A percentile compares a stretch with the other conserved stretches of the same genome.
These are phyloP conservation scores for Poa annua DNA, from an alignment of 176 grass and related monocot genomes.

Conservation along the genomic window DNA sequence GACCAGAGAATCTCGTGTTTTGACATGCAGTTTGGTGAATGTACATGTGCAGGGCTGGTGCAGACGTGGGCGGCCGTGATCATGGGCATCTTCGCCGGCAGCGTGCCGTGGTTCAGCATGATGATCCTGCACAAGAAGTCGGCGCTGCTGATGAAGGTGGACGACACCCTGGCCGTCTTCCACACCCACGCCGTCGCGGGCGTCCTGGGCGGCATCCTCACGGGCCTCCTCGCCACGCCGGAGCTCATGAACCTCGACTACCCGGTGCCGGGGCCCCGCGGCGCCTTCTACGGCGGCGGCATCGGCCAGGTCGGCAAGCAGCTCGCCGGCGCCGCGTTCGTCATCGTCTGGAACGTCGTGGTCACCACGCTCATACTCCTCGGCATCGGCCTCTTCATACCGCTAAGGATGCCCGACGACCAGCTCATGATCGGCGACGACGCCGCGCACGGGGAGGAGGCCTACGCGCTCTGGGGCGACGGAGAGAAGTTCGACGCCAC, in stretches of 20 bases:
- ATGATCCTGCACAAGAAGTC: conserved; percentile 88
- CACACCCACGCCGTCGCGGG: conserved; percentile 81
- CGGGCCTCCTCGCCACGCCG: conserved; percentile 68
- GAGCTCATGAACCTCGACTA: conserved; percentile 52
- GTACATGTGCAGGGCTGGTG: conserved; percentile 51
- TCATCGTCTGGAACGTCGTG: conserved; percentile 64
- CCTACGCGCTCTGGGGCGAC: conserved; percentile 86
- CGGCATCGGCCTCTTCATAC: conserved; percentile 55
- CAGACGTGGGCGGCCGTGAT: conserved; percentile 72
- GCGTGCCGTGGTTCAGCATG: conserved; percentile 88
- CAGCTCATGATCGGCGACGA: conserved; percentile 88
- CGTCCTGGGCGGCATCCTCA: conserved; percentile 68
- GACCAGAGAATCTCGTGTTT: neutral
- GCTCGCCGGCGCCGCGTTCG: conserved; percentile 69
- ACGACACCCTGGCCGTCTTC: conserved; percentile 76
- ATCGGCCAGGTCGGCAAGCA: conserved; percentile 63
- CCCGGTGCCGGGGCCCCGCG: conserved; percentile 43
- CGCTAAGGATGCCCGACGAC: conserved; percentile 77
- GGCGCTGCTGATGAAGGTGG: conserved; percentile 63
- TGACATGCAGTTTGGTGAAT: neutral
- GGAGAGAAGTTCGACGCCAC: conserved; percentile 83
- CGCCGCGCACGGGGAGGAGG: conserved; percentile 82
- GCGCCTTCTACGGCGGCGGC: conserved; percentile 78
- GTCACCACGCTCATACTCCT: conserved; percentile 70
- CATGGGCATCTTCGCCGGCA: conserved; percentile 67